phyloP scores from a whole-genome alignment of 2,329 filamentous ascomycete genomes.

The Aureobasidium musti region DNA sequence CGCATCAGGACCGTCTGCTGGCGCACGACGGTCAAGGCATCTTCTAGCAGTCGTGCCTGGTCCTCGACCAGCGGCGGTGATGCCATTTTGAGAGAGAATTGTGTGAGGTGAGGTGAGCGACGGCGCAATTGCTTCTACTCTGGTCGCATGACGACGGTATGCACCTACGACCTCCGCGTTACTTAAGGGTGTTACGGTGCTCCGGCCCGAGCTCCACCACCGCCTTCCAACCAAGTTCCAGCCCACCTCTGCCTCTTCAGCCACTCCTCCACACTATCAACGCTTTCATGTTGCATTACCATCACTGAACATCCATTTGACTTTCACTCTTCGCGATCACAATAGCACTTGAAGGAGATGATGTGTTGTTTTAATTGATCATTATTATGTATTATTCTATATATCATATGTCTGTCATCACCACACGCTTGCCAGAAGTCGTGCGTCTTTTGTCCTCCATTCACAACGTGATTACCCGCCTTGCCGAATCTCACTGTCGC shows the following conservation, averaged over 20 bases:
- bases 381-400: slow-evolving; percentile 20
- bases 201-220: background rate
- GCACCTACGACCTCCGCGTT: slow-evolving; percentile 16
- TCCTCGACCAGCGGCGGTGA: slow-evolving; percentile 54
- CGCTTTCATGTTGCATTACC: background rate
- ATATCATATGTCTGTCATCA: background rate
- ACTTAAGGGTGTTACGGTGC: too few relatives aligned
- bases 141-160: slow-evolving; percentile 24
- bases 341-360: background rate
- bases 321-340: background rate
- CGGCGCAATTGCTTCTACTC: slow-evolving; percentile 16
- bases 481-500: background rate
- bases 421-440: slow-evolving; percentile 14
- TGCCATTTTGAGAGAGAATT: slow-evolving; percentile 41
- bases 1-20: slow-evolving; percentile 98
- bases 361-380: background rate
- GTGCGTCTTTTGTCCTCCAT: background rate
- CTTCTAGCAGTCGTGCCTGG: slow-evolving; percentile 87
- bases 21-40: slow-evolving; percentile 93
- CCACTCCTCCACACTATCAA: background rate
- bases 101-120: background rate
- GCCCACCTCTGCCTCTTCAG: background rate
- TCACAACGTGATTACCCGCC: background rate
- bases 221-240: background rate
- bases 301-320: background rate